These are phyloP conservation scores for Xylaria scruposa DNA, from an alignment of 495 filamentous ascomycete species.

Conservation along the genomic window DNA sequence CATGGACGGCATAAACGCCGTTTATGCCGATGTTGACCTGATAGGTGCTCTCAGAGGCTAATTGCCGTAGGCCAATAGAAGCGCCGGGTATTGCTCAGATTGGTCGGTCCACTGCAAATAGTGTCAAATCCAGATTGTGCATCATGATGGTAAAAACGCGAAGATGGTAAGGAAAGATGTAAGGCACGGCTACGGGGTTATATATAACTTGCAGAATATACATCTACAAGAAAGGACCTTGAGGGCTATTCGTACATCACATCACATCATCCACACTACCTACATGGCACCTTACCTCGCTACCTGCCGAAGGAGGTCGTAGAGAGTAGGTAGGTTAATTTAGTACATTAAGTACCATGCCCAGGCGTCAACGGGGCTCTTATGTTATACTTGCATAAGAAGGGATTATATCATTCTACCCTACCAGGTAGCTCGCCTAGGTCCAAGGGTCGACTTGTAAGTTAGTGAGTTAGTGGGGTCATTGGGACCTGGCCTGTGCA, in stretches of 20 bases:
- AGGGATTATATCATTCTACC: no score
- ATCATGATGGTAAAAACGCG: not conserved
- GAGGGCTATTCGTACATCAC: not conserved
- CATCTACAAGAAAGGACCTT: not conserved
- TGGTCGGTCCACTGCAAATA: not conserved
- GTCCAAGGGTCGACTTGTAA: no score
- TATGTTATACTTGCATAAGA: not conserved
- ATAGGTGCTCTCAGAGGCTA: constrained; percentile 8
- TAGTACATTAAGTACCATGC: no score
- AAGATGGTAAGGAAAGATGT: not conserved
- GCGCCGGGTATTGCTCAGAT: not conserved
- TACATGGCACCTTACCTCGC: not conserved
- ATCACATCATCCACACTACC: not conserved
- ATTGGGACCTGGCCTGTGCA: not conserved
- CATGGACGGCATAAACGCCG: constrained; percentile 12
- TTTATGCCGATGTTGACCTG: constrained; percentile 2
- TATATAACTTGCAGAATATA: not conserved
- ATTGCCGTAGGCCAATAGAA: constrained; percentile 7
- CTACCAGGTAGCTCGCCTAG: no score
- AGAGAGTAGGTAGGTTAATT: no score
- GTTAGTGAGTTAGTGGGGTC: not conserved
- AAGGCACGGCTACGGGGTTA: not conserved
- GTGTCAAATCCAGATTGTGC: not conserved
- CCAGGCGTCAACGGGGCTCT: no score
- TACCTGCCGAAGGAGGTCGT: no score